Evolutionary conservation across 768 basidiomycete species (phyloP), one percentile per base, ranked within the genome.

Genomic region (Termitomyces sp.): DNA sequence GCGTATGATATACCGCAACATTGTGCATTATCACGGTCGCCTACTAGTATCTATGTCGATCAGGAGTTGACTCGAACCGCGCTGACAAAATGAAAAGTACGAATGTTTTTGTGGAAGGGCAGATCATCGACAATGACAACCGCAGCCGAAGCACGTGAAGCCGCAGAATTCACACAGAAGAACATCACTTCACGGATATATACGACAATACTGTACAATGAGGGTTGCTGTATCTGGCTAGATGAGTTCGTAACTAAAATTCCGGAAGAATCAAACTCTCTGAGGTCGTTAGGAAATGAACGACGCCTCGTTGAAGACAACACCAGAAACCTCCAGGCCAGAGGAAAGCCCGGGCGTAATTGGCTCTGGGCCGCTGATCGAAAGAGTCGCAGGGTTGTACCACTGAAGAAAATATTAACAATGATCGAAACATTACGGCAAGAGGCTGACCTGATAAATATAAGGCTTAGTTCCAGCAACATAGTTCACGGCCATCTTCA

Each of bases 381-480:
- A 61, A 42, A 83, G 60, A 30, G 70, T 81, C 17, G 72, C 67
- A 3, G 77, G 77, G 55, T 82, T 81, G 35, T 68, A 58, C 76
- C 77, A 83, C 81, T 83, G 57, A 35, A 47, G 54, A 37, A 54
- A 54, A 49, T 11, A 17, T 55, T 40, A 57, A 32, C 10, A 25
- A 27, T 6, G 3, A n/a, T 16, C 9, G 5, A 32, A 34, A 9
- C 11, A 23, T 51, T 3, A n/a, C 16, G 27, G 35, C 14, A 52
- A 32, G 37, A 47, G 21, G 42, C 84, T 54, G 52, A 89, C 94
- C 82, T 95, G 17, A 4, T 34, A 27, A 12, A n/a, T 89, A 69
- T 86, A 95, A 0, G 94, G 96, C 70, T 95, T 94, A 21, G 91
- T 93, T 40, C 92, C 90, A 39, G 94, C 85, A 37, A 94, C 94